Base-by-base conservation (phyloP, 352 stramenopile genomes). In the Phytophthora colocasiae region DNA sequence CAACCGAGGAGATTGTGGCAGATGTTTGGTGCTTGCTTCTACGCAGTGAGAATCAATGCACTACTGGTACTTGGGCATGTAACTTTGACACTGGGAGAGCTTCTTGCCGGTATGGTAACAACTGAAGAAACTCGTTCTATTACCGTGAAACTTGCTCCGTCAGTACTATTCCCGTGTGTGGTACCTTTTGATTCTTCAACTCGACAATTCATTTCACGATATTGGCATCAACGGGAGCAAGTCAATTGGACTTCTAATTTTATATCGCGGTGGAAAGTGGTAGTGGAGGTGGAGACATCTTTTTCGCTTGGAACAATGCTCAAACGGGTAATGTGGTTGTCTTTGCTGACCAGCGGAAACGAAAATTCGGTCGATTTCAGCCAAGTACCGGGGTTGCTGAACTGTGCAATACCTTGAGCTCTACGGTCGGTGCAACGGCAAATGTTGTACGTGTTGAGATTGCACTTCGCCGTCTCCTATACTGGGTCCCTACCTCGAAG, bases 11-110 rank as follows among this genome's bases (percentile, higher is more conserved):
- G 56, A 29, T 61, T 15, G 3, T 61, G 52, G 52, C 53, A 70
- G 27, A 66, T 76, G 12, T 71, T 80, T 31, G 73, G 73, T 69
- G 59, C 63, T 63, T 77, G 56, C 26, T 75, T 81, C 32, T 73
- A 81, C 70, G 68, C 63, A 36, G 40, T 77, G 46, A 65, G 59
- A 77, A 78, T 81, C 19, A 71, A 75, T 63, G 65, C 61, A 31
- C 62, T 71, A 36, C 19, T 73, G 67, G 40, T 64, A 58, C 58
- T 80, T 66, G 58, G 49, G 6, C 19, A 56, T 43, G 63, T 46
- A 27, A 63, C 62, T 7, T 58, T 80, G 3, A 72, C 53, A 40
- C 53, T 75, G 49, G 43, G 48, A 60, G 32, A 55, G 6, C 19
- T 75, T 9, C 54, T 77, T 29, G 36, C 39, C 53, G 48, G 56